Percentiles rank a stretch among this genome's conserved stretches.
These are phyloP conservation scores for Elongisporangium prolatum DNA, from an alignment of 352 stramenopile genomes.

Conservation along the genomic window DNA sequence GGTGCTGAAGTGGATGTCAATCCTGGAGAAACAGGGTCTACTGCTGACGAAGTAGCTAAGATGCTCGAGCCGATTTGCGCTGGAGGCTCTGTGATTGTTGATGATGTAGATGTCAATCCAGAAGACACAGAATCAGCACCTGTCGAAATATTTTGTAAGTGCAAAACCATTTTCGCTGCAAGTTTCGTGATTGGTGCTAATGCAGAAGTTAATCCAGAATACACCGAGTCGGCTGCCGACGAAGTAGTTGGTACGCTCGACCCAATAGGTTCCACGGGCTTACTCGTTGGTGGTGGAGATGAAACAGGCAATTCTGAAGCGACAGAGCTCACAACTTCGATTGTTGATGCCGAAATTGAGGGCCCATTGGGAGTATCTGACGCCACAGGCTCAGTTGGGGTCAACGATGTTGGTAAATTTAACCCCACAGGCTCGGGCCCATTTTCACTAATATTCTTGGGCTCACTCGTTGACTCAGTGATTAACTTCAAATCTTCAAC, in stretches of 20 bases:
- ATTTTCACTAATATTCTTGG: neutral
- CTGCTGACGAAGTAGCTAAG: no score
- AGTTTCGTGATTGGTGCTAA: no score
- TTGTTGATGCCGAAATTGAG: neutral
- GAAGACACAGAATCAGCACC: no score
- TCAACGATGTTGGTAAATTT: neutral
- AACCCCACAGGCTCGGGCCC: neutral
- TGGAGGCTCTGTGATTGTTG: no score
- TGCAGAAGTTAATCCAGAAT: no score
- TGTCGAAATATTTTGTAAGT: no score
- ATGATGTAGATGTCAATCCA: no score
- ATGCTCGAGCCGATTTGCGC: no score
- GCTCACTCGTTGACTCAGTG: neutral
- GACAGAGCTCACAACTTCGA: neutral
- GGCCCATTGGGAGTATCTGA: neutral
- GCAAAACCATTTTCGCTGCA: no score
- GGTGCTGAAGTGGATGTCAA: no score
- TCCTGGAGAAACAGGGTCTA: neutral
- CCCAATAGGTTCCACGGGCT: neutral
- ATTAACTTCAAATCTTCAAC: neutral
- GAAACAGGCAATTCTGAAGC: neutral
- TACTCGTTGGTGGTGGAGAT: neutral
- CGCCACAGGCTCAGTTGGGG: neutral
- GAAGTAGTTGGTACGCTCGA: neutral
- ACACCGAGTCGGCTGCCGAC: neutral